Conservation (phyloP, 345 rosid species). For the Melaleuca quinquenervia region DNA sequence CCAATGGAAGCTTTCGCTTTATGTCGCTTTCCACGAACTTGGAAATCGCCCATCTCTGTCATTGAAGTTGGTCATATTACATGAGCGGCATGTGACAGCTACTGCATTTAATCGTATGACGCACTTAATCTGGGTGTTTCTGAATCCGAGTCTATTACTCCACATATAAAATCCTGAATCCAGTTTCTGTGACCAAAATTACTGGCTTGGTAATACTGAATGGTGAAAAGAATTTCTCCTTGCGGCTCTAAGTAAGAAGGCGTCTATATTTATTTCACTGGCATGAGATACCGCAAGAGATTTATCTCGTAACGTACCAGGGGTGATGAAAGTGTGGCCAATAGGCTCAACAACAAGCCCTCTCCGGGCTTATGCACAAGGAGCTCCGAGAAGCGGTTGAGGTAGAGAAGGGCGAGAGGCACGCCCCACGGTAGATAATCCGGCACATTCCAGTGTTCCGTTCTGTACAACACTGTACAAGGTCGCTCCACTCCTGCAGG, state of each 20-base stretch:
- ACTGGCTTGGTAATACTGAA: neutral
- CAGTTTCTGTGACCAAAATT: neutral
- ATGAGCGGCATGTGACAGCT: neutral
- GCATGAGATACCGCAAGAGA: neutral
- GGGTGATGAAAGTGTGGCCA: conserved; percentile 29
- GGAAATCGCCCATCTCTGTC: conserved; percentile 19
- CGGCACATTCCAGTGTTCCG: conserved; percentile 30
- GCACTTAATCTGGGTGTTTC: neutral
- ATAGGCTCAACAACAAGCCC: conserved; percentile 14
- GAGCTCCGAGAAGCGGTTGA: conserved; percentile 37
- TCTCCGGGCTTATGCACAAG: conserved; percentile 41
- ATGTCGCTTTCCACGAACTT: conserved; percentile 24
- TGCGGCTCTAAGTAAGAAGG: neutral
- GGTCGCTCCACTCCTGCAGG: conserved; percentile 19
- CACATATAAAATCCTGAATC: neutral
- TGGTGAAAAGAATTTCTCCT: neutral
- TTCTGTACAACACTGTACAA: conserved; percentile 24
- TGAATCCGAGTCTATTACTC: neutral
- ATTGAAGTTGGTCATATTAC: neutral
- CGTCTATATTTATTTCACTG: neutral
- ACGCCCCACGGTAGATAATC: conserved; percentile 35
- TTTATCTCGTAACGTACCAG: conserved; percentile 5
- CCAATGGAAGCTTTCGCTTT: conserved; percentile 13
- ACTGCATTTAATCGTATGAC: neutral
- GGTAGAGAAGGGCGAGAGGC: conserved; percentile 13